These are phyloP conservation scores for Phytopythium ostracodes DNA, from an alignment of 352 stramenopile species.

Conservation along the genomic window DNA sequence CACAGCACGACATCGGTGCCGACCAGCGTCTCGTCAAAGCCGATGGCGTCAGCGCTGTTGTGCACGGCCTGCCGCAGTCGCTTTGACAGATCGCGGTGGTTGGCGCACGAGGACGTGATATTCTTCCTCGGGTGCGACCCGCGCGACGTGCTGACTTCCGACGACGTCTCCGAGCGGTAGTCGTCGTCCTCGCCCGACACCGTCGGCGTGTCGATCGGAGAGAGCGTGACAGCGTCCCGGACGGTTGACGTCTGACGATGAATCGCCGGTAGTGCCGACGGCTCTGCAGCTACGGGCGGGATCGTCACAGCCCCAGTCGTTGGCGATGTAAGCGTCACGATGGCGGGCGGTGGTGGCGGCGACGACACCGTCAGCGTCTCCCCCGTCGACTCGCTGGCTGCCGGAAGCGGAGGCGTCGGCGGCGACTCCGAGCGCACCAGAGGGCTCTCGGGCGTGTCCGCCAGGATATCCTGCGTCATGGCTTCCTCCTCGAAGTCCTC, in stretches of 20 bases:
- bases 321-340: slow-evolving; percentile 11
- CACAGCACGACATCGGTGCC: slow-evolving; percentile 75
- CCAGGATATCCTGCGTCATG: slow-evolving; percentile 26
- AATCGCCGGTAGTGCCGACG: neutral
- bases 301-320: slow-evolving; percentile 14
- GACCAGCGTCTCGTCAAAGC: slow-evolving; percentile 57
- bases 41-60: slow-evolving; percentile 17
- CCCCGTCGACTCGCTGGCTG: slow-evolving; percentile 7
- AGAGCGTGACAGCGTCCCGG: slow-evolving; percentile 16
- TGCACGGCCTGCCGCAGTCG: slow-evolving; percentile 51
- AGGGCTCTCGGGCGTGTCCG: slow-evolving; percentile 21
- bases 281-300: slow-evolving; percentile 1
- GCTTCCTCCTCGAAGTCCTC: slow-evolving; percentile 29
- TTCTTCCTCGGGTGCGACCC: slow-evolving; percentile 24
- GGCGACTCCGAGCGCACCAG: slow-evolving; percentile 3
- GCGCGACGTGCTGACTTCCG: slow-evolving; percentile 42
- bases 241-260: neutral
- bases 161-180: slow-evolving; percentile 73
- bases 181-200: slow-evolving; percentile 74
- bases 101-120: slow-evolving; percentile 42
- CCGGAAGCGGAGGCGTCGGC: neutral
- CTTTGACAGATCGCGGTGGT: slow-evolving; percentile 58
- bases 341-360: slow-evolving; percentile 17
- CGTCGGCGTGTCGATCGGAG: slow-evolving; percentile 46
- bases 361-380: neutral